Evolutionary conservation across 192 early-diverging fungal species (phyloP).

Genomic region (Coemansia erecta): DNA sequence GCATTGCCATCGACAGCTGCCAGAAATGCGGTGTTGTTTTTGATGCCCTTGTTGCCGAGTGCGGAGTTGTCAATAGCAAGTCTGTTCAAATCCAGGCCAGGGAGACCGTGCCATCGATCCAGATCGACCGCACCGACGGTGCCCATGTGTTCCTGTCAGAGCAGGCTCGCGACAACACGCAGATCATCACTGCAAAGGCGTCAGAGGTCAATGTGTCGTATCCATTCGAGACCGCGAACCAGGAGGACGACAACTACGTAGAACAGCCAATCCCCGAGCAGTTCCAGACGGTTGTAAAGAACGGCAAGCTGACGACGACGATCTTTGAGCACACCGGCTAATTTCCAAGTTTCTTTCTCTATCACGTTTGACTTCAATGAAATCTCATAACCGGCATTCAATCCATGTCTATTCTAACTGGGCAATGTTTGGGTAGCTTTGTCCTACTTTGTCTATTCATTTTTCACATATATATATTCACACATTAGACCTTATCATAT

Average conservation of each 20-base stretch:
- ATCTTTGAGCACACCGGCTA: slow-evolving; percentile 84
- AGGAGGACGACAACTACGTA: slow-evolving; percentile 68
- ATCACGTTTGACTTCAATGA: neutral
- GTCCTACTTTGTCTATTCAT: too few species aligned
- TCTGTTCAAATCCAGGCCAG: slow-evolving; percentile 85
- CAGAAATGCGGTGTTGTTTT: slow-evolving; percentile 83
- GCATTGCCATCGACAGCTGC: slow-evolving; percentile 84
- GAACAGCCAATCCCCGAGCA: slow-evolving; percentile 93
- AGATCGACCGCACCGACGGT: slow-evolving; percentile 92
- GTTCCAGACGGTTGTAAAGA: slow-evolving; percentile 80
- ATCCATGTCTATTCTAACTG: too few species aligned
- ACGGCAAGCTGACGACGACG: slow-evolving; percentile 77
- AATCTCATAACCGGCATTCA: too few species aligned
- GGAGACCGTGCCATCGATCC: slow-evolving; percentile 77
- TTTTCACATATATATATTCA: too few species aligned
- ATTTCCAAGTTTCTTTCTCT: slow-evolving; percentile 1
- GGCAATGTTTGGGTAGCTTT: too few species aligned
- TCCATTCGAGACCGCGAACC: slow-evolving; percentile 44
- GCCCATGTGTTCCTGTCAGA: slow-evolving; percentile 86
- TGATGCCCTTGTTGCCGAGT: slow-evolving; percentile 77
- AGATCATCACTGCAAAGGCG: slow-evolving; percentile 92
- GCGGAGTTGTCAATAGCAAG: slow-evolving; percentile 90
- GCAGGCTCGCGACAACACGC: slow-evolving; percentile 65
- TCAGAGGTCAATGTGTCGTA: slow-evolving; percentile 88
- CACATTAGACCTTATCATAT: too few species aligned